Percentiles rank a stretch among this genome's conserved stretches.
These are phyloP conservation scores for Vanrija sp. DNA, from an alignment of 1,284 basidiomycete genomes.

Conservation along the genomic window DNA sequence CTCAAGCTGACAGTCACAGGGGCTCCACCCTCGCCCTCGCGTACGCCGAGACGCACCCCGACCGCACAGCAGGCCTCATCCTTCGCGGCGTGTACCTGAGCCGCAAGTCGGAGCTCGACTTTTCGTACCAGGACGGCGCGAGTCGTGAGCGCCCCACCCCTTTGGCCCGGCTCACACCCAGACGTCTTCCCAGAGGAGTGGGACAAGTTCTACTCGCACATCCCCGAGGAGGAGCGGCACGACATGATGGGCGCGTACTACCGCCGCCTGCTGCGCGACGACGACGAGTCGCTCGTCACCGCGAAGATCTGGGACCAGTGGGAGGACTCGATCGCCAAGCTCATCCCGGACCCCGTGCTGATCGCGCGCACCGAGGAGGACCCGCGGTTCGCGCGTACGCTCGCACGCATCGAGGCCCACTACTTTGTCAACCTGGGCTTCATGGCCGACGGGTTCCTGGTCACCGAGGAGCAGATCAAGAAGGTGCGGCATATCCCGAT, in stretches of 20 bases:
- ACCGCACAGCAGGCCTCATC: slow-evolving; percentile 71
- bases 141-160: slow-evolving; percentile 36
- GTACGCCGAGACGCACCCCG: slow-evolving; percentile 81
- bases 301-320: slow-evolving; percentile 73
- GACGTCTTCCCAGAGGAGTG: slow-evolving; percentile 80
- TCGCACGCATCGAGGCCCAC: slow-evolving; percentile 87
- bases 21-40: slow-evolving; percentile 85
- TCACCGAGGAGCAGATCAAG: slow-evolving; percentile 76
- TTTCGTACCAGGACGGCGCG: slow-evolving; percentile 74
- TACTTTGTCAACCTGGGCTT: slow-evolving; percentile 86
- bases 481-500: slow-evolving; percentile 89
- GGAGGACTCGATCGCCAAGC: slow-evolving; percentile 82
- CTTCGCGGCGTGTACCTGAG: slow-evolving; percentile 90
- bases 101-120: slow-evolving; percentile 75
- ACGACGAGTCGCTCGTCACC: slow-evolving; percentile 59
- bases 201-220: slow-evolving; percentile 74
- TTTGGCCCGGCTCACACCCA: slow-evolving; percentile 9
- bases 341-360: slow-evolving; percentile 65
- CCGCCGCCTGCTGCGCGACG: slow-evolving; percentile 69
- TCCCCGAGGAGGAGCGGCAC: slow-evolving; percentile 70
- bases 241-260: slow-evolving; percentile 76
- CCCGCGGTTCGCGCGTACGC: slow-evolving; percentile 67
- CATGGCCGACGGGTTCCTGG: slow-evolving; percentile 79
- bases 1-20: slow-evolving; percentile 49
- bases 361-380: slow-evolving; percentile 69